Percentiles rank a stretch among this genome's conserved stretches.
phyloP scores from a whole-genome alignment of 768 basidiomycete genomes.

The Russula griseocarnosa region DNA sequence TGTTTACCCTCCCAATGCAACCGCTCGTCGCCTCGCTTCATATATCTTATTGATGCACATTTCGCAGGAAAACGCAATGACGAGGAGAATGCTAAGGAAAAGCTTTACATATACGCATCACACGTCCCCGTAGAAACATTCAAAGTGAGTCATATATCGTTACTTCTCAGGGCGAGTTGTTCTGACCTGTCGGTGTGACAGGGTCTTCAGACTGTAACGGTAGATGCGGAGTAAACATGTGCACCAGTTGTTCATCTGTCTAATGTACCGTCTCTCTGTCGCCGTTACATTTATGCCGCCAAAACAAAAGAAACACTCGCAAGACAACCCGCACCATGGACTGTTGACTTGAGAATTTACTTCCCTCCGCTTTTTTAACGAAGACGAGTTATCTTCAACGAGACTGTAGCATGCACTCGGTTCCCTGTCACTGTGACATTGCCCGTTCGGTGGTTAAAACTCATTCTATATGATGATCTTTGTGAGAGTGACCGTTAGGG shows the following conservation, averaged over 20 bases:
- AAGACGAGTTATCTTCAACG: too few relatives aligned
- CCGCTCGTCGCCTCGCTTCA: neutral
- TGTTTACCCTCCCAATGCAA: too few relatives aligned
- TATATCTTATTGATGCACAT: neutral
- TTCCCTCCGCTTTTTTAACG: neutral
- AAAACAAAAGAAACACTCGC: slow-evolving; percentile 1
- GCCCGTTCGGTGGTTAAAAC: neutral
- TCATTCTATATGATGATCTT: neutral
- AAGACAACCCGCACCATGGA: neutral
- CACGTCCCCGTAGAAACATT: slow-evolving; percentile 72
- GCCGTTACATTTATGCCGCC: slow-evolving; percentile 6
- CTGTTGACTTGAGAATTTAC: neutral
- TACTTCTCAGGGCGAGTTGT: slow-evolving; percentile 22
- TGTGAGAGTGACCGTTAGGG: neutral
- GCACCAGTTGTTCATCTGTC: slow-evolving; percentile 3
- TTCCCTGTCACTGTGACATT: neutral
- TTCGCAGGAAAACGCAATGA: slow-evolving; percentile 91
- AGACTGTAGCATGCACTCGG: neutral
- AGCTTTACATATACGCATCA: slow-evolving; percentile 88
- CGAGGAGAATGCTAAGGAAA: slow-evolving; percentile 98
- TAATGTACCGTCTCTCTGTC: slow-evolving; percentile 1
- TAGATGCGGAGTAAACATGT: slow-evolving; percentile 67
- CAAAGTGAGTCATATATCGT: slow-evolving; percentile 59
- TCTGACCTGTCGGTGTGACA: slow-evolving; percentile 34
- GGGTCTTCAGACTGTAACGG: slow-evolving; percentile 81